Percentiles rank a stretch among this genome's conserved stretches.
Evolutionary conservation across 2,329 filamentous ascomycete genomes (phyloP).

Genomic region (Trichoderma atroviride): DNA sequence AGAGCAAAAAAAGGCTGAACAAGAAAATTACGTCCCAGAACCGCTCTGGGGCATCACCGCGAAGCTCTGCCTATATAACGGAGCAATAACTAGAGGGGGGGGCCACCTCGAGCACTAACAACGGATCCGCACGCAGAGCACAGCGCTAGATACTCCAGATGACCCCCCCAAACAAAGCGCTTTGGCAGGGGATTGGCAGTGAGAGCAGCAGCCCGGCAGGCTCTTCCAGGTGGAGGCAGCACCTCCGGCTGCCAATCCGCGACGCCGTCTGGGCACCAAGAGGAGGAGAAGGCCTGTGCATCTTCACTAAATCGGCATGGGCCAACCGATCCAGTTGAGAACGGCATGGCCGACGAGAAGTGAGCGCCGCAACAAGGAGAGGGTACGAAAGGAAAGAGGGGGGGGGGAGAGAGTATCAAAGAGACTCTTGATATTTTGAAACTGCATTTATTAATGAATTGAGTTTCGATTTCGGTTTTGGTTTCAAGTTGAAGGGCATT

Average conservation of each 20-base stretch:
- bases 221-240: constrained; percentile 16
- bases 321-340: constrained; percentile 21
- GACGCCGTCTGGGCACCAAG: constrained; percentile 14
- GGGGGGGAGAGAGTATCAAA: background rate
- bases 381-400: background rate
- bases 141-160: constrained; percentile 18
- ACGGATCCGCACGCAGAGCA: constrained; percentile 10
- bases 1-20: background rate
- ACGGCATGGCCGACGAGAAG: constrained; percentile 21
- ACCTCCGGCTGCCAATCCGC: constrained; percentile 16
- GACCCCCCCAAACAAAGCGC: constrained; percentile 4
- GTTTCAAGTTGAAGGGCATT: background rate
- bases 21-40: constrained; percentile 11
- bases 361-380: background rate
- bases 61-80: constrained; percentile 21
- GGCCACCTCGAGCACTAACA: constrained; percentile 4
- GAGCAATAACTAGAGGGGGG: constrained; percentile 6
- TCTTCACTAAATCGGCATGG: constrained; percentile 19
- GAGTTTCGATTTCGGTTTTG: background rate
- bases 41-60: constrained; percentile 10
- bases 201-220: background rate
- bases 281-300: constrained; percentile 14
- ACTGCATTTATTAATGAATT: background rate
- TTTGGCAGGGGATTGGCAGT: constrained; percentile 22
- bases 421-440: background rate